Evolutionary conservation across 2,329 filamentous ascomycete species (phyloP), one percentile per base, ranked within the genome.

Genomic region (Trichoderma lentiforme): DNA sequence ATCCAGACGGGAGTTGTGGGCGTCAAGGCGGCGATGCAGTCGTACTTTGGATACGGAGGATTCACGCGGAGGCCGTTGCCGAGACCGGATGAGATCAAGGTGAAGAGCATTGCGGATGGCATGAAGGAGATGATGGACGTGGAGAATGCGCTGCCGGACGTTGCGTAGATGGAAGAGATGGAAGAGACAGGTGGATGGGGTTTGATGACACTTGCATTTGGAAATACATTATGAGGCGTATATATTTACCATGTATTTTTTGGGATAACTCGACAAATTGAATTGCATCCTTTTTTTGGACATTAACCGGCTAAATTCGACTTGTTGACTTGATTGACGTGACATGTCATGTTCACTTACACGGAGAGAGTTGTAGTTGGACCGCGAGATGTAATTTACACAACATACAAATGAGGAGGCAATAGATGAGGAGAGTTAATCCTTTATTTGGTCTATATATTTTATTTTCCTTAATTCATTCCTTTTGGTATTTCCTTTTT

Each of bases 1-100:
- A 93, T 93, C 73, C 87, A 91, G 76, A 89, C 90, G 71, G 92
- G 91, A 61, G 90, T 94, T 70, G 87, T 92, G 32, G 91, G 90
- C 60, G 91, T 91, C 76, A 94, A 93, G 83, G 87, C 88, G 70
- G 90, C 87, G 6, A 81, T 94, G 75, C 84, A 91, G 79, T 82
- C 86, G n/a, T 91, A 89, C 82, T 87, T 87, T 78, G 90, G 90
- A 32, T 94, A 93, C 77, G 91, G 92, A 72, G 90, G 90, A 76
- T 81, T 75, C 73, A 77, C 77, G 21, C 75, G 78, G 43, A 77
- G 76, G 24, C 78, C 79, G 47, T 63, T 80, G 72, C 78, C 79
- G 47, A 57, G 71, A 12, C 71, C 71, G 12, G 71, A 73, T n/a
- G 68, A 56, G 8, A 56, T 56, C 12, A 73, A 75, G 65, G 62